Evolutionary conservation across 306 rosid genomes (phyloP).

Genomic region (Albizia julibrissin): DNA sequence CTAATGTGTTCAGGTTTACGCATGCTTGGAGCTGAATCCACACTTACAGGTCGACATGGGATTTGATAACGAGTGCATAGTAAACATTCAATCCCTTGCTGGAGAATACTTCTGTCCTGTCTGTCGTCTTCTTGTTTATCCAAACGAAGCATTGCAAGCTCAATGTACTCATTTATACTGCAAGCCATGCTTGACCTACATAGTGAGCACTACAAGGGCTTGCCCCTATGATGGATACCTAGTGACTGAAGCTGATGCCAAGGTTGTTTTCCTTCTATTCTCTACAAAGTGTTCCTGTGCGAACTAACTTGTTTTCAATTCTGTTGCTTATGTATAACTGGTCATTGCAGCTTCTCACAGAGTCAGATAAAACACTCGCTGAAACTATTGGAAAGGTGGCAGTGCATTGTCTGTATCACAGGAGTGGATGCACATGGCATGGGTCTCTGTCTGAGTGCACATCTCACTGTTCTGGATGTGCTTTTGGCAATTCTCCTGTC

Average conservation of each 20-base stretch:
- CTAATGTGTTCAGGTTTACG: constrained; percentile 42
- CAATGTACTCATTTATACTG: constrained; percentile 97
- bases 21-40: constrained; percentile 47
- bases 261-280: constrained; percentile 54
- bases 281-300: not conserved
- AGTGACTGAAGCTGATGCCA: constrained; percentile 90
- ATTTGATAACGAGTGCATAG: constrained; percentile 94
- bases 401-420: constrained; percentile 91
- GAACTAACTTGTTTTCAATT: not conserved
- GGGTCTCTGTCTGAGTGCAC: constrained; percentile 82
- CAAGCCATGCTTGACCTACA: constrained; percentile 85
- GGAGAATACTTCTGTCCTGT: constrained; percentile 99
- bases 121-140: constrained; percentile 90
- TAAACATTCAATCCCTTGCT: constrained; percentile 92
- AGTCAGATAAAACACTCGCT: constrained; percentile 78
- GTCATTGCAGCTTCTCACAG: constrained; percentile 76
- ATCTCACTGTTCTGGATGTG: constrained; percentile 85
- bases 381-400: constrained; percentile 87
- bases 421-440: constrained; percentile 98
- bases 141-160: constrained; percentile 89
- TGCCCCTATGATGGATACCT: constrained; percentile 98
- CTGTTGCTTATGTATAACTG: constrained; percentile 21
- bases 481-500: constrained; percentile 93
- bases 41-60: constrained; percentile 60
- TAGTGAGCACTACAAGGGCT: constrained; percentile 80